Percentiles rank a stretch among this genome's conserved stretches.
These are phyloP conservation scores for Irpex sp. DNA, from an alignment of 1,284 basidiomycete species.

Conservation along the genomic window DNA sequence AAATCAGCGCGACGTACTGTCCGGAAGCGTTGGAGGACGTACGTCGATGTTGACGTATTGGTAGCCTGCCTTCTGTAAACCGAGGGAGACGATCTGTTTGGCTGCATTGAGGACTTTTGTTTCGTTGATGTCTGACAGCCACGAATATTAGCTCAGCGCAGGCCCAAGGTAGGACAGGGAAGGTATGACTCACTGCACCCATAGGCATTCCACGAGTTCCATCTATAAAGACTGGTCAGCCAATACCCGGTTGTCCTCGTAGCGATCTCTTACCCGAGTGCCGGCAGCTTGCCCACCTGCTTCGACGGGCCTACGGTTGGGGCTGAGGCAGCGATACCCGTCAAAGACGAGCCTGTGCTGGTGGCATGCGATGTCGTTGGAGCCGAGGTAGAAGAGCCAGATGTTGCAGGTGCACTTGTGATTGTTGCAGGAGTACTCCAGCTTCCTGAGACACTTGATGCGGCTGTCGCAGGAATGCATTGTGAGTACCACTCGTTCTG, in stretches of 20 bases:
- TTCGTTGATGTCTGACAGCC: slow-evolving; percentile 41
- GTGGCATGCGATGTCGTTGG: slow-evolving; percentile 7
- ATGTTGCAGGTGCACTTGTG: slow-evolving; percentile 12
- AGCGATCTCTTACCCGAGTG: slow-evolving; percentile 29
- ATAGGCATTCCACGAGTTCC: slow-evolving; percentile 57
- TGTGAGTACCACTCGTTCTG: slow-evolving; percentile 34
- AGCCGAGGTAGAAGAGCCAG: slow-evolving; percentile 6
- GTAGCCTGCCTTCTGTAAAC: slow-evolving; percentile 48
- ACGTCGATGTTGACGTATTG: slow-evolving; percentile 56
- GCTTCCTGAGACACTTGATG: not conserved
- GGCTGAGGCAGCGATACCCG: slow-evolving; percentile 16
- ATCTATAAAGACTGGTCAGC: slow-evolving; percentile 26
- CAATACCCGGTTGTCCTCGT: not conserved
- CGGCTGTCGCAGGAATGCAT: slow-evolving; percentile 25
- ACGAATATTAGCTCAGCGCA: slow-evolving; percentile 2
- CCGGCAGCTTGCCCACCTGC: slow-evolving; percentile 30
- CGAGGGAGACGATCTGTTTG: slow-evolving; percentile 42
- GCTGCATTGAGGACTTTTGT: slow-evolving; percentile 45
- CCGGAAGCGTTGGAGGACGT: slow-evolving; percentile 7
- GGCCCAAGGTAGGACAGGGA: not conserved
- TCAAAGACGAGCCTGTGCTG: not conserved
- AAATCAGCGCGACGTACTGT: not conserved
- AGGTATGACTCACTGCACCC: slow-evolving; percentile 31
- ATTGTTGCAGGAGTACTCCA: slow-evolving; percentile 14
- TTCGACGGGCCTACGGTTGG: slow-evolving; percentile 31